Evolutionary conservation across 805 yeast species (phyloP).

Genomic region (Kuraishia piskuri): DNA sequence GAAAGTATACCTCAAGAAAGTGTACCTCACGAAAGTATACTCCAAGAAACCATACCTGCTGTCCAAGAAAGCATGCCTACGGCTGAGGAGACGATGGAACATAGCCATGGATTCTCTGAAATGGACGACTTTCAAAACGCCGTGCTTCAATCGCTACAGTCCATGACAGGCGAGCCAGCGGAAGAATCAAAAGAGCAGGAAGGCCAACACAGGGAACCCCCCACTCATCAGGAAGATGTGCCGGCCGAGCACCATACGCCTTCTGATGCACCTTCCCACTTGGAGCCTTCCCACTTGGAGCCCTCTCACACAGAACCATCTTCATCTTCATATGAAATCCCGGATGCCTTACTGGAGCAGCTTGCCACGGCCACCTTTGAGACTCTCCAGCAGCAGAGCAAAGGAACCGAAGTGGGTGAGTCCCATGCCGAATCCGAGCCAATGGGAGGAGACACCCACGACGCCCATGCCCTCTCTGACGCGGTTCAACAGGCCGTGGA

Average conservation of each 20-base stretch:
- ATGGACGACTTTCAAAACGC: background rate
- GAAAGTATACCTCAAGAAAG: no score
- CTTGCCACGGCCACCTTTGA: conserved; percentile 4
- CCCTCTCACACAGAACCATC: background rate
- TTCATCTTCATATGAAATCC: background rate
- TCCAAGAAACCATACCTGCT: no score
- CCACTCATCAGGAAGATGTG: background rate
- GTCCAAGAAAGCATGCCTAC: no score
- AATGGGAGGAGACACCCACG: background rate
- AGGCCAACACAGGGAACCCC: background rate
- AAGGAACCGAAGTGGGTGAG: background rate
- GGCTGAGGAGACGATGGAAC: no score
- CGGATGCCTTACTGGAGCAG: conserved; percentile 5
- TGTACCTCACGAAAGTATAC: no score
- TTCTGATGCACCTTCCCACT: background rate
- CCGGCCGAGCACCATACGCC: background rate
- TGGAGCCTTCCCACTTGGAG: background rate
- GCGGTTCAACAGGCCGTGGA: background rate
- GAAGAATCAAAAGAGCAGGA: background rate
- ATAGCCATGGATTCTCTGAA: background rate
- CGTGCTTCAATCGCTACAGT: background rate
- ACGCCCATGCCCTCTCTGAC: background rate
- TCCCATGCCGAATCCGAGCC: no score
- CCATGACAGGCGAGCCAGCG: background rate
- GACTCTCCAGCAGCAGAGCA: background rate